Conservation (phyloP, 2,329 filamentous ascomycete genomes). For the Akanthomyces dipterigenus region DNA sequence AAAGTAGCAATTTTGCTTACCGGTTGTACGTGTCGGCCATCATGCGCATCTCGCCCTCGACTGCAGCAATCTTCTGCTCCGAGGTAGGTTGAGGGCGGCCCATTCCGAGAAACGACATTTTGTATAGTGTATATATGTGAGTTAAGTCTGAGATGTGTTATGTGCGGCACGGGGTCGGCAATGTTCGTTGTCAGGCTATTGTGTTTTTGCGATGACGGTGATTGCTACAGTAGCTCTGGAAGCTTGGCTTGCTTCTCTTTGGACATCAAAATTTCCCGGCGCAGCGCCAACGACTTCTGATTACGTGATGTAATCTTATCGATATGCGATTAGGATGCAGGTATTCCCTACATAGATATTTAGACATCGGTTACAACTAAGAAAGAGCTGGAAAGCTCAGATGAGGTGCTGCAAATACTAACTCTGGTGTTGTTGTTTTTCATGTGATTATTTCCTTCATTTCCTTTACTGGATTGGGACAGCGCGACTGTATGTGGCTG, state of each 20-base stretch:
- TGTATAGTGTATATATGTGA: constrained; percentile 11
- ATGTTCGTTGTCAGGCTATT: background rate
- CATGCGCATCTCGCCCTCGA: constrained; percentile 96
- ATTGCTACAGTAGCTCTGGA: background rate
- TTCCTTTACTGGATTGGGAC: too few species aligned
- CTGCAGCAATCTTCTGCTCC: constrained; percentile 93
- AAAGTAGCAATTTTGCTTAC: constrained; percentile 41
- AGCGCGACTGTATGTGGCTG: background rate
- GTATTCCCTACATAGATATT: background rate
- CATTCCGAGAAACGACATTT: constrained; percentile 42
- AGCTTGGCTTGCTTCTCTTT: constrained; percentile 6
- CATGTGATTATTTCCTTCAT: too few species aligned
- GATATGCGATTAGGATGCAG: background rate
- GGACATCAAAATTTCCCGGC: constrained; percentile 8
- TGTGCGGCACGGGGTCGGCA: background rate
- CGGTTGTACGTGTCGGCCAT: constrained; percentile 97
- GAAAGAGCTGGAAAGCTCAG: too few species aligned
- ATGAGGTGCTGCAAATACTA: too few species aligned
- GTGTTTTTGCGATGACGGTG: background rate
- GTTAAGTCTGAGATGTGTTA: background rate
- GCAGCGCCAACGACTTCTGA: background rate
- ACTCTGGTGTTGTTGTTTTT: too few species aligned
- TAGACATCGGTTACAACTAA: too few species aligned
- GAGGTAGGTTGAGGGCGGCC: constrained; percentile 76
- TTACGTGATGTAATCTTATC: constrained; percentile 11